Conservation (phyloP, 202 grass and related monocot genomes). For the Panicum hallii region DNA sequence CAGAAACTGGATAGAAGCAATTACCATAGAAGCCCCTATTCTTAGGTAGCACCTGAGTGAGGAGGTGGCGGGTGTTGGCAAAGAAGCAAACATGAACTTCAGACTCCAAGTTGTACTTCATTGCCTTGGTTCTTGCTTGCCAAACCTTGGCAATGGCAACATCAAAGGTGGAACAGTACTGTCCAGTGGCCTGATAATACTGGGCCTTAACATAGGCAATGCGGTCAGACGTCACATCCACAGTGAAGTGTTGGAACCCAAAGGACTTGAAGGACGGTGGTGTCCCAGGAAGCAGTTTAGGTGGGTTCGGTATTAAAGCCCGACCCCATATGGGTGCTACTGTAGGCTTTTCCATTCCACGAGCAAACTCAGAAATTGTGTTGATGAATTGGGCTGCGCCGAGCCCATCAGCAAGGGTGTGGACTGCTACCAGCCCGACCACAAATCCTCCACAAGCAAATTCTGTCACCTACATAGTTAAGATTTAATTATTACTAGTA, state of each 20-base stretch:
- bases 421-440: conserved; percentile 60
- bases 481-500: neutral
- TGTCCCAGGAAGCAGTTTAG: conserved; percentile 37
- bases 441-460: conserved; percentile 75
- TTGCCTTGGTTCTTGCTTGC: conserved; percentile 59
- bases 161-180: conserved; percentile 81
- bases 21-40: conserved; percentile 71
- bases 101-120: conserved; percentile 42
- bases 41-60: conserved; percentile 41
- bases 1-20: conserved; percentile 66
- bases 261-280: conserved; percentile 52
- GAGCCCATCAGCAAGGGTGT: conserved; percentile 68
- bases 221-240: conserved; percentile 37
- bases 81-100: conserved; percentile 66
- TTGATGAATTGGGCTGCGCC: conserved; percentile 70
- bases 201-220: conserved; percentile 53
- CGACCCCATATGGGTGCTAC: conserved; percentile 58
- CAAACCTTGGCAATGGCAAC: conserved; percentile 68
- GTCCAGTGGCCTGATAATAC: conserved; percentile 52
- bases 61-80: conserved; percentile 68
- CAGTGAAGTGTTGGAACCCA: conserved; percentile 50
- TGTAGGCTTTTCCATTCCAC: conserved; percentile 39
- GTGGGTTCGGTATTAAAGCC: conserved; percentile 53
- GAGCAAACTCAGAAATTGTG: conserved; percentile 60
- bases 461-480: conserved; percentile 62